These are phyloP conservation scores for Chrysosporium keratinophilum DNA, from an alignment of 2,329 filamentous ascomycete species.

Conservation along the genomic window DNA sequence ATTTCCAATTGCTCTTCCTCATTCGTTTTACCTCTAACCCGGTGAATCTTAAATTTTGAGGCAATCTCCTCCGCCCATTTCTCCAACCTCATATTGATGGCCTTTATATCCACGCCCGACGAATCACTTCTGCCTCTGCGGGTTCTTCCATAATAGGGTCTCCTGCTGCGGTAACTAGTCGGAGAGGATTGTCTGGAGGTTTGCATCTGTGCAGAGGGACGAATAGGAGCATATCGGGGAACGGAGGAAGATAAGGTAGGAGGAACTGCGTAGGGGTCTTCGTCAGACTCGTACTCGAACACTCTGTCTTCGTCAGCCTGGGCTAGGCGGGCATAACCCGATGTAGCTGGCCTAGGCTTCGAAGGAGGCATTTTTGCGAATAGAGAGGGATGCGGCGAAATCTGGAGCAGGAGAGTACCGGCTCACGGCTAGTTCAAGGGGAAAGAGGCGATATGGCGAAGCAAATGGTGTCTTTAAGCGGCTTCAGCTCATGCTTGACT, in stretches of 20 bases:
- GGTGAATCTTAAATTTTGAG: constrained; percentile 83
- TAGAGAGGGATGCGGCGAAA: not conserved
- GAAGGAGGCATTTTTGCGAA: constrained; percentile 23
- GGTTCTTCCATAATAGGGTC: constrained; percentile 37
- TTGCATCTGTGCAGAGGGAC: constrained; percentile 43
- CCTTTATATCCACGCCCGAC: constrained; percentile 91
- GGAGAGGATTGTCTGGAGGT: constrained; percentile 30
- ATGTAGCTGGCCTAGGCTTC: constrained; percentile 56
- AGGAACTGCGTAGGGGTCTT: constrained; percentile 46
- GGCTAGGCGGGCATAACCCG: constrained; percentile 74
- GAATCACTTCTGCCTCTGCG: constrained; percentile 57
- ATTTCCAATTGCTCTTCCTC: constrained; percentile 89
- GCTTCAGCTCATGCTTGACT: not conserved
- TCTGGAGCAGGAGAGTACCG: too few relatives aligned
- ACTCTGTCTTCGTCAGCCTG: constrained; percentile 58
- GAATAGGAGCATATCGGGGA: constrained; percentile 54
- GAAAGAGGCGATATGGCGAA: not conserved
- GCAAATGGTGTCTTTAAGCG: not conserved
- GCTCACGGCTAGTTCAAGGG: not conserved
- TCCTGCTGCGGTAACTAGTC: constrained; percentile 32
- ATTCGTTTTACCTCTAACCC: constrained; percentile 59
- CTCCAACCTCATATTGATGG: constrained; percentile 90
- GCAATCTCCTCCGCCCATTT: constrained; percentile 97
- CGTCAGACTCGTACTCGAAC: constrained; percentile 44
- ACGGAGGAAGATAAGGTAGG: constrained; percentile 46